These are phyloP conservation scores for Medicago arabica DNA, from an alignment of 306 rosid species.

Conservation along the genomic window DNA sequence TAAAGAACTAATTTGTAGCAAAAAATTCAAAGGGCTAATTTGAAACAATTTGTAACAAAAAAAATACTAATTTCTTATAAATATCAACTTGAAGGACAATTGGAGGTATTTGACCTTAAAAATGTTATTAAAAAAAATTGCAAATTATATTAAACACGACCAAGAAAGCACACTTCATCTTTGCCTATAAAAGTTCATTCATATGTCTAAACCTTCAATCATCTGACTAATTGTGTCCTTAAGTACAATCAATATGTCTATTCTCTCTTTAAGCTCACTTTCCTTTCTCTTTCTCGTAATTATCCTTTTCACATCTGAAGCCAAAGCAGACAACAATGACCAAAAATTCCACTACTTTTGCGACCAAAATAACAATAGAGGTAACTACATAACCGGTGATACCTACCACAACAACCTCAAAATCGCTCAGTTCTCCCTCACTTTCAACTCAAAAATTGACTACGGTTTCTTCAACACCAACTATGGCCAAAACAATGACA, in stretches of 20 bases:
- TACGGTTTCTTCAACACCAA: not conserved
- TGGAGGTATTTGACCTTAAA: too few relatives aligned
- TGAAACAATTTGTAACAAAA: too few relatives aligned
- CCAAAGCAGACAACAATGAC: slow-evolving; percentile 3
- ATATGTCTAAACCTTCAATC: not conserved
- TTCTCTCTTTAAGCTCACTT: not conserved
- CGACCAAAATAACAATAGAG: slow-evolving; percentile 10
- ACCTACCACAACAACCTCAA: not conserved
- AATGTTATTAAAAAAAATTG: too few relatives aligned
- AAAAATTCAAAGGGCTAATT: too few relatives aligned
- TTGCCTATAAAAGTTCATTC: slow-evolving; percentile 9
- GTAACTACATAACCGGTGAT: not conserved
- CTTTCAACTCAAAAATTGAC: not conserved
- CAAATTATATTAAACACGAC: not conserved
- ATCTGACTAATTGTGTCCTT: not conserved
- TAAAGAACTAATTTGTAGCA: too few relatives aligned
- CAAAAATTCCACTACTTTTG: not conserved
- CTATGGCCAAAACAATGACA: not conserved
- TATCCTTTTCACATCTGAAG: slow-evolving; percentile 1
- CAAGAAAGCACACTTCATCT: not conserved
- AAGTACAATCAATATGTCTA: not conserved
- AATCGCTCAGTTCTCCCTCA: not conserved
- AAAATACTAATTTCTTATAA: too few relatives aligned
- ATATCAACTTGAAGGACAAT: too few relatives aligned
- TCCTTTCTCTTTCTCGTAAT: not conserved